Conservation (phyloP, 768 basidiomycete species). For the Leccinum imitatum region DNA sequence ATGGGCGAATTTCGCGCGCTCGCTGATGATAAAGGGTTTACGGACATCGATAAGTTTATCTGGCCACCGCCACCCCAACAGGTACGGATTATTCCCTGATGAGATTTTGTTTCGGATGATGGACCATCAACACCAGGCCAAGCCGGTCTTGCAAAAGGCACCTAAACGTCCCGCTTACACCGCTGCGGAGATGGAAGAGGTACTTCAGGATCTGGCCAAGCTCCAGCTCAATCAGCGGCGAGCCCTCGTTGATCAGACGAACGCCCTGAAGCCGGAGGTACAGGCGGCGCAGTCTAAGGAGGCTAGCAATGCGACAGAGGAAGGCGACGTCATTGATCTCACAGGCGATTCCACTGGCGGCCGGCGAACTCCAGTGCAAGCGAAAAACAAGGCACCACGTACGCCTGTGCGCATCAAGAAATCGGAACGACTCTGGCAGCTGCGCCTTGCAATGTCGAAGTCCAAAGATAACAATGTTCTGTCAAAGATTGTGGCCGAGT, state of each 20-base stretch:
- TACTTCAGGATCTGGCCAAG: slow-evolving; percentile 59
- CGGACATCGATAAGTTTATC: slow-evolving; percentile 57
- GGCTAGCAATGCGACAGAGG: slow-evolving; percentile 21
- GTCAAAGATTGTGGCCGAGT: slow-evolving; percentile 55
- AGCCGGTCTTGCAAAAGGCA: slow-evolving; percentile 25
- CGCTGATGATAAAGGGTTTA: slow-evolving; percentile 59
- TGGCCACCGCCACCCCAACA: slow-evolving; percentile 63
- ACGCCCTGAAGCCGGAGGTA: slow-evolving; percentile 33
- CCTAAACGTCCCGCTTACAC: slow-evolving; percentile 26
- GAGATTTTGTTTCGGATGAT: slow-evolving; percentile 1
- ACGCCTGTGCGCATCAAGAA: slow-evolving; percentile 36
- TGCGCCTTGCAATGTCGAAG: slow-evolving; percentile 42
- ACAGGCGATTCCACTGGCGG: slow-evolving; percentile 37
- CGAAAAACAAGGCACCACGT: slow-evolving; percentile 26
- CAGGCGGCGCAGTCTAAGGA: slow-evolving; percentile 35
- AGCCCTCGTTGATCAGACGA: slow-evolving; percentile 52
- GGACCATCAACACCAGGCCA: slow-evolving; percentile 22
- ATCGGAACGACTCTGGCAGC: slow-evolving; percentile 49
- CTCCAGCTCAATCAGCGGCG: slow-evolving; percentile 54
- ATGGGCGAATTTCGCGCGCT: slow-evolving; percentile 61
- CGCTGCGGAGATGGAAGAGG: slow-evolving; percentile 49
- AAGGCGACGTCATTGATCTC: slow-evolving; percentile 45
- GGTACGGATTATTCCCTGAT: slow-evolving; percentile 21
- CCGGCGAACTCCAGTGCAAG: slow-evolving; percentile 23
- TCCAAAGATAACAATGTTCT: slow-evolving; percentile 58